Evolutionary conservation across 2,329 filamentous ascomycete genomes (phyloP).

Genomic region (Acarospora socialis): DNA sequence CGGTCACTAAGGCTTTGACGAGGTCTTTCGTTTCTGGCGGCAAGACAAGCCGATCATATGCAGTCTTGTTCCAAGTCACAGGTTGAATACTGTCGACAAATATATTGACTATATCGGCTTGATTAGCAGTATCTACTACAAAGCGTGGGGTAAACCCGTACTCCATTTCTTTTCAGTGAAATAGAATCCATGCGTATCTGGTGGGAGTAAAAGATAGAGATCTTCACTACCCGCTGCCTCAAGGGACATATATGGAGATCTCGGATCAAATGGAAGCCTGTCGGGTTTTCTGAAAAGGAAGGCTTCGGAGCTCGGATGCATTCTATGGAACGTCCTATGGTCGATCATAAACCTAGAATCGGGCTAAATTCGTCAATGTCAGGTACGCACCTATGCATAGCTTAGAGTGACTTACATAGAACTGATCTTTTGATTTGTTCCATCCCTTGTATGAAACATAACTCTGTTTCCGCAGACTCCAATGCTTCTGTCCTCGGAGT

Average conservation of each 20-base stretch:
- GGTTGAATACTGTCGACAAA: background rate
- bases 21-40: slow-evolving; percentile 25
- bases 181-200: slow-evolving; percentile 7
- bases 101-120: too few relatives aligned
- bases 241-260: background rate
- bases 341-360: slow-evolving; percentile 9
- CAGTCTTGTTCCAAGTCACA: slow-evolving; percentile 24
- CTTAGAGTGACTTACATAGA: slow-evolving; percentile 3
- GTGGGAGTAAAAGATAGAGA: slow-evolving; percentile 3
- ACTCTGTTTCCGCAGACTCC: slow-evolving; percentile 3
- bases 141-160: too few relatives aligned
- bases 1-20: slow-evolving; percentile 18
- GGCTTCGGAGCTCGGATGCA: slow-evolving; percentile 2
- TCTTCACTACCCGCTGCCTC: background rate
- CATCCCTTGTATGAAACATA: slow-evolving; percentile 7
- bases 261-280: slow-evolving; percentile 3
- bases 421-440: slow-evolving; percentile 6
- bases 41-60: slow-evolving; percentile 26
- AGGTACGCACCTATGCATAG: background rate
- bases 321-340: slow-evolving; percentile 2
- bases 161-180: slow-evolving; percentile 9
- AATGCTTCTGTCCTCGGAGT: slow-evolving; percentile 6
- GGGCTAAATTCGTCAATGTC: slow-evolving; percentile 1
- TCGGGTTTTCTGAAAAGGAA: slow-evolving; percentile 1
- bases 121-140: too few relatives aligned